Evolutionary conservation across 176 grass and related monocot species (phyloP).

Genomic region (Tuctoria greenei): DNA sequence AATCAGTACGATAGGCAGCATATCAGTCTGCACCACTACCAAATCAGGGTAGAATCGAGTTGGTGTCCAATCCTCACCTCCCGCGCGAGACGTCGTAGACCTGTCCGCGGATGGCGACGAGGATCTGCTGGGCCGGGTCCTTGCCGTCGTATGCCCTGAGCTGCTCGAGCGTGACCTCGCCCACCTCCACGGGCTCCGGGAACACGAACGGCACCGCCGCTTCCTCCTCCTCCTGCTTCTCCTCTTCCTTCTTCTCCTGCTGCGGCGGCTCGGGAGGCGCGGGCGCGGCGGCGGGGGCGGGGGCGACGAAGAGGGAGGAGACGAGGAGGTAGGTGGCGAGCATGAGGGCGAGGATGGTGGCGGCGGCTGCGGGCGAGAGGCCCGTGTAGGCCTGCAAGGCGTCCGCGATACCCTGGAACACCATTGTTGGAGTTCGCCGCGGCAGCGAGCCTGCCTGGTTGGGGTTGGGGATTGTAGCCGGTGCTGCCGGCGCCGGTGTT

Average conservation of each 20-base stretch:
- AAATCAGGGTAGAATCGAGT: neutral
- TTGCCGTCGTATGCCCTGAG: constrained; percentile 77
- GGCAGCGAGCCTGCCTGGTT: neutral
- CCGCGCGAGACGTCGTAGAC: constrained; percentile 83
- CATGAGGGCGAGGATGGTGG: constrained; percentile 85
- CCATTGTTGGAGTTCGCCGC: constrained; percentile 25
- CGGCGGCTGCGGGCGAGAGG: constrained; percentile 70
- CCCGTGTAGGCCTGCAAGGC: constrained; percentile 71
- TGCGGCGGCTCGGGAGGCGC: constrained; percentile 8
- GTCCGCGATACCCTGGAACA: constrained; percentile 38
- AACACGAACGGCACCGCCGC: constrained; percentile 32
- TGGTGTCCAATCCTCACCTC: constrained; percentile 45
- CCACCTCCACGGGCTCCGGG: constrained; percentile 61
- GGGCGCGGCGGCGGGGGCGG: constrained; percentile 12
- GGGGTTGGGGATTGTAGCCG: neutral
- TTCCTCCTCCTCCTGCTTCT: neutral
- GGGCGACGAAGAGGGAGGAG: constrained; percentile 67
- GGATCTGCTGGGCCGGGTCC: constrained; percentile 68
- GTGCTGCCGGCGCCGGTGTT: constrained; percentile 7
- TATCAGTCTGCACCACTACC: neutral
- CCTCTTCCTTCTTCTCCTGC: neutral
- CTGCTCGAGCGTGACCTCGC: constrained; percentile 75
- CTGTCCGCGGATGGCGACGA: constrained; percentile 81
- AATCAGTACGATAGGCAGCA: neutral
- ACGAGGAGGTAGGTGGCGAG: constrained; percentile 75